Conservation (phyloP, 805 yeast genomes). For the Ogataea thermomethanolica region DNA sequence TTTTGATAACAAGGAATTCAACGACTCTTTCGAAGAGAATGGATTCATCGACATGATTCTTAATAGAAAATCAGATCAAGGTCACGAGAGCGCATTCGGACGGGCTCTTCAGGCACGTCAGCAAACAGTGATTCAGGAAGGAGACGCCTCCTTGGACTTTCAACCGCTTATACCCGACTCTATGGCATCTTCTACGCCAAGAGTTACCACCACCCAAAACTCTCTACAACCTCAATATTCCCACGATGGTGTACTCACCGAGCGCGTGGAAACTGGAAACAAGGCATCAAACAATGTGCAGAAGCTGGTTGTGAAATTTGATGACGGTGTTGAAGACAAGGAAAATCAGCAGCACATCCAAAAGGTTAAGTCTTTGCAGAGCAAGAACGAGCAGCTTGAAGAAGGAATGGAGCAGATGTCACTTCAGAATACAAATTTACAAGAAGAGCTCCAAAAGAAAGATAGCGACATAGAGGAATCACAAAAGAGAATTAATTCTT, state of each 20-base stretch:
- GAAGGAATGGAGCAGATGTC: not conserved
- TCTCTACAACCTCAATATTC: slow-evolving; percentile 1
- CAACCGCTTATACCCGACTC: slow-evolving; percentile 13
- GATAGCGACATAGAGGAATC: not conserved
- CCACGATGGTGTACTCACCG: not conserved
- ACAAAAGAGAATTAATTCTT: slow-evolving; percentile 1
- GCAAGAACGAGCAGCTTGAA: slow-evolving; percentile 1
- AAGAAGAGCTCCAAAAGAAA: not conserved
- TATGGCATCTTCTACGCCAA: slow-evolving; percentile 16
- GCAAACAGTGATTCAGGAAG: not conserved
- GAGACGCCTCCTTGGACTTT: slow-evolving; percentile 1
- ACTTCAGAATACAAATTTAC: not conserved
- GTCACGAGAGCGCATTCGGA: slow-evolving; percentile 8
- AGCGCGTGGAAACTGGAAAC: not conserved
- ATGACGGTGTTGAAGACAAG: not conserved
- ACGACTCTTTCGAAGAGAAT: slow-evolving; percentile 3
- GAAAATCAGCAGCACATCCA: not conserved
- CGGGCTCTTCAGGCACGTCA: not conserved
- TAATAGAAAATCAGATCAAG: slow-evolving; percentile 1
- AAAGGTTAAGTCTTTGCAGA: not conserved
- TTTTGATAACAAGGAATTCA: slow-evolving; percentile 7
- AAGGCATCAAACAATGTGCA: not conserved
- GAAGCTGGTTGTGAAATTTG: not conserved
- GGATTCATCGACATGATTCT: slow-evolving; percentile 4
- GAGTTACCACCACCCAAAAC: slow-evolving; percentile 1